These are phyloP conservation scores for Eucalyptus dawsonii DNA, from an alignment of 345 rosid genomes.

Conservation along the genomic window DNA sequence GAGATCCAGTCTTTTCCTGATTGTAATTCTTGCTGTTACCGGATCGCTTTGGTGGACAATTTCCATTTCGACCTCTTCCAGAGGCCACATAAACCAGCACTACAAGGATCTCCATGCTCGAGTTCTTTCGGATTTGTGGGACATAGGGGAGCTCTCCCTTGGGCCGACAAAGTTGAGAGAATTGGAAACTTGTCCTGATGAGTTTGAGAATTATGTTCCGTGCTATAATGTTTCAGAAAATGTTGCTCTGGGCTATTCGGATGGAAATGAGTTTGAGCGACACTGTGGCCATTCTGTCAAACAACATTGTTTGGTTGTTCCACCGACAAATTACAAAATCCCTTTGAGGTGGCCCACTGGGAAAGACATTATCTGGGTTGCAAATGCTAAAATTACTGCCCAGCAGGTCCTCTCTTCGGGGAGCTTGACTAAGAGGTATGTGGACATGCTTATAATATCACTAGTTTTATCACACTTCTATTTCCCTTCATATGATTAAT, in stretches of 20 bases:
- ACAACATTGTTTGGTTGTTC: slow-evolving; percentile 57
- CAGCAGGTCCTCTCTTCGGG: slow-evolving; percentile 94
- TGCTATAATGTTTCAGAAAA: slow-evolving; percentile 71
- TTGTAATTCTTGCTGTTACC: slow-evolving; percentile 47
- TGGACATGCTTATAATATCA: not conserved
- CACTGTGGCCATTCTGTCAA: slow-evolving; percentile 40
- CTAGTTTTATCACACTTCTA: not conserved
- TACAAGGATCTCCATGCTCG: slow-evolving; percentile 85
- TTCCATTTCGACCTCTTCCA: slow-evolving; percentile 55
- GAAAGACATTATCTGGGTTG: slow-evolving; percentile 82
- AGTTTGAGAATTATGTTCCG: slow-evolving; percentile 69
- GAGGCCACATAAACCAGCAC: slow-evolving; percentile 65
- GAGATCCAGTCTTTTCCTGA: slow-evolving; percentile 63
- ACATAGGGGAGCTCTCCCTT: slow-evolving; percentile 80
- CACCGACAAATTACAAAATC: slow-evolving; percentile 65
- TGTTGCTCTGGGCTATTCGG: slow-evolving; percentile 37
- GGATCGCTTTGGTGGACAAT: slow-evolving; percentile 97
- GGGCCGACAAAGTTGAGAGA: slow-evolving; percentile 70
- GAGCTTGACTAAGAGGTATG: slow-evolving; percentile 85
- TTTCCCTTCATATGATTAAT: not conserved
- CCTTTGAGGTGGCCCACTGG: slow-evolving; percentile 99
- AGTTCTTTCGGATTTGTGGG: slow-evolving; percentile 80
- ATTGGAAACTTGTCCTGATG: slow-evolving; percentile 56
- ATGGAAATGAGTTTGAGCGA: slow-evolving; percentile 53
- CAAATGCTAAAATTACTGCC: slow-evolving; percentile 83